Evolutionary conservation across 768 basidiomycete genomes (phyloP).

Genomic region (Boletus reticuloceps): DNA sequence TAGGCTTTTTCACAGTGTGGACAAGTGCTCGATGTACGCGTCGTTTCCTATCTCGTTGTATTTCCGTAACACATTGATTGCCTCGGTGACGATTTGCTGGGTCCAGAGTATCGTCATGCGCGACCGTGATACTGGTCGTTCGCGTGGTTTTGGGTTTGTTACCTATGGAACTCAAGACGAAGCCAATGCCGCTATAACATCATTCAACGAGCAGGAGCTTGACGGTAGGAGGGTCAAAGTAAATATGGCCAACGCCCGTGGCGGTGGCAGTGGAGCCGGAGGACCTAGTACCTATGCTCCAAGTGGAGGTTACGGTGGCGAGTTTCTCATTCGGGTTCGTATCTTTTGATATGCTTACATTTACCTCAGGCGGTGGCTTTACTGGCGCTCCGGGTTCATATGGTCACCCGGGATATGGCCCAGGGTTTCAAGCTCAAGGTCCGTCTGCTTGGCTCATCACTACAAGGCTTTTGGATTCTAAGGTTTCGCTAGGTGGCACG

Average conservation of each 20-base stretch:
- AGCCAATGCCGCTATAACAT: constrained; percentile 73
- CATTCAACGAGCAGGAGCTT: constrained; percentile 86
- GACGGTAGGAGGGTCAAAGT: constrained; percentile 91
- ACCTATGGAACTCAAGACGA: constrained; percentile 62
- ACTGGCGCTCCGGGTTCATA: constrained; percentile 26
- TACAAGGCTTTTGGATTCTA: not conserved
- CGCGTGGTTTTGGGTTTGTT: constrained; percentile 96
- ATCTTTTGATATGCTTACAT: constrained; percentile 11
- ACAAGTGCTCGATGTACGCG: constrained; percentile 88
- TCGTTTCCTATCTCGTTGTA: constrained; percentile 32
- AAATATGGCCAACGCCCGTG: constrained; percentile 79
- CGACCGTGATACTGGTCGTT: constrained; percentile 96
- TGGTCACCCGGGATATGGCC: constrained; percentile 23
- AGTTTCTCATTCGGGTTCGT: not conserved
- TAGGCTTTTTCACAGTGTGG: constrained; percentile 86
- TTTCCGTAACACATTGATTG: constrained; percentile 5
- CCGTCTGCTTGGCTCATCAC: not conserved
- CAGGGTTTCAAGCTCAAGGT: constrained; percentile 17
- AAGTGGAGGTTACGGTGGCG: constrained; percentile 28
- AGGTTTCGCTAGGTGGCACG: constrained; percentile 1
- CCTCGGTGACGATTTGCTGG: constrained; percentile 30
- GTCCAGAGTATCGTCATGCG: constrained; percentile 94
- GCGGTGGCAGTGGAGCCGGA: constrained; percentile 46
- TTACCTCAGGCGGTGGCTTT: constrained; percentile 26
- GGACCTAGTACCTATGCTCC: constrained; percentile 27